Evolutionary conservation across 1,284 basidiomycete genomes (phyloP).

Genomic region (Hortiboletus rubellus): DNA sequence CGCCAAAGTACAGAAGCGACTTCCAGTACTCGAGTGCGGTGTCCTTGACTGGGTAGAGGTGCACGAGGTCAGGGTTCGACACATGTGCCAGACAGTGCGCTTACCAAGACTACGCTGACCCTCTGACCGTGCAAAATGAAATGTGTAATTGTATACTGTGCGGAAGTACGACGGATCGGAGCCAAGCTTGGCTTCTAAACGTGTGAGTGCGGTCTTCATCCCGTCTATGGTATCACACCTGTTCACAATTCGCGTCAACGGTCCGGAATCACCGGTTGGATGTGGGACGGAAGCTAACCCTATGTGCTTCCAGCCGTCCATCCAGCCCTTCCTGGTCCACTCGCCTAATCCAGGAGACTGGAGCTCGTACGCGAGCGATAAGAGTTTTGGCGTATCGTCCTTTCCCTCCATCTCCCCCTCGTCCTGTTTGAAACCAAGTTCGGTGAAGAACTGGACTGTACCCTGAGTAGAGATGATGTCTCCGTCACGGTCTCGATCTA

Average conservation of each 20-base stretch:
- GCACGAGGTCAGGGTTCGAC: slow-evolving; percentile 10
- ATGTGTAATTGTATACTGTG: slow-evolving; percentile 87
- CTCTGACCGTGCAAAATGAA: slow-evolving; percentile 78
- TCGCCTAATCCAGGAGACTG: slow-evolving; percentile 72
- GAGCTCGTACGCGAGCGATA: slow-evolving; percentile 76
- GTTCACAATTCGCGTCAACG: slow-evolving; percentile 9
- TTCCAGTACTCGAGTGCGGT: slow-evolving; percentile 84
- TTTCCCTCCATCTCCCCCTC: slow-evolving; percentile 61
- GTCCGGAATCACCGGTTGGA: slow-evolving; percentile 2
- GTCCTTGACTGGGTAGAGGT: slow-evolving; percentile 54
- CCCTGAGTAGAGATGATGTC: slow-evolving; percentile 71
- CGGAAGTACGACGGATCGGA: slow-evolving; percentile 77
- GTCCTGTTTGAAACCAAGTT: slow-evolving; percentile 29
- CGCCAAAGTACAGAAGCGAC: slow-evolving; percentile 78
- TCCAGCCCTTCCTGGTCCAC: slow-evolving; percentile 77
- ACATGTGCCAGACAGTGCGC: slow-evolving; percentile 19
- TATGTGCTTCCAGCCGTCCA: slow-evolving; percentile 76
- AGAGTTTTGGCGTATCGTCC: slow-evolving; percentile 69
- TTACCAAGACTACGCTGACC: slow-evolving; percentile 73
- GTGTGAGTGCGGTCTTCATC: slow-evolving; percentile 63
- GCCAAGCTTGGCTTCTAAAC: slow-evolving; percentile 63
- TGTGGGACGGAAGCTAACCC: slow-evolving; percentile 44
- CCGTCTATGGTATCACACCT: slow-evolving; percentile 72
- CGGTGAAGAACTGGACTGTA: slow-evolving; percentile 65
- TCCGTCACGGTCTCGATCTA: slow-evolving; percentile 49